These are phyloP conservation scores for Citeromyces siamensis DNA, from an alignment of 1,139 yeast species.

Conservation along the genomic window DNA sequence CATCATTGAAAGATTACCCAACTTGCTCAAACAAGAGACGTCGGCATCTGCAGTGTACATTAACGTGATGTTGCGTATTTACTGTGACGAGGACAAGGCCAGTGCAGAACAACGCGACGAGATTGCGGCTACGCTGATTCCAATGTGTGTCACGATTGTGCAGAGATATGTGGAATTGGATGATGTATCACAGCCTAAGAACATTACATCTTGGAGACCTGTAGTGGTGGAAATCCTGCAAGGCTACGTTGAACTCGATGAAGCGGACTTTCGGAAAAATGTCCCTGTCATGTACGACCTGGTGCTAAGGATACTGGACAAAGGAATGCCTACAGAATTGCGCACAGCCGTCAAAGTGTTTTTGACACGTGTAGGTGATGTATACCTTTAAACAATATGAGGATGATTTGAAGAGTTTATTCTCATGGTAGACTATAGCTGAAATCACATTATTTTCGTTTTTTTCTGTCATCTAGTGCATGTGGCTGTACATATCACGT, in stretches of 20 bases:
- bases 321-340: constrained; percentile 58
- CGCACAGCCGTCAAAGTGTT: constrained; percentile 56
- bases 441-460: too few species aligned
- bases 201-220: constrained; percentile 80
- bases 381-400: constrained; percentile 28
- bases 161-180: constrained; percentile 63
- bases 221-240: constrained; percentile 79
- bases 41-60: constrained; percentile 83
- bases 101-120: constrained; percentile 20
- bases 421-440: too few species aligned
- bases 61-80: constrained; percentile 67
- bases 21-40: constrained; percentile 82
- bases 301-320: constrained; percentile 54
- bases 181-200: constrained; percentile 66
- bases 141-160: constrained; percentile 60
- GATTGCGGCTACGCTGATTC: constrained; percentile 45
- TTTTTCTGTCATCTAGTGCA: too few species aligned
- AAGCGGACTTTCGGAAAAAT: constrained; percentile 53
- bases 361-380: constrained; percentile 60
- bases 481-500: too few species aligned
- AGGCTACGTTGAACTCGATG: constrained; percentile 70
- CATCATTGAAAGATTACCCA: constrained; percentile 85
- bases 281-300: constrained; percentile 59
- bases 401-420: too few species aligned
- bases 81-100: constrained; percentile 46